Evolutionary conservation across 805 yeast species (phyloP).

Genomic region (Pichia ethanolica): DNA sequence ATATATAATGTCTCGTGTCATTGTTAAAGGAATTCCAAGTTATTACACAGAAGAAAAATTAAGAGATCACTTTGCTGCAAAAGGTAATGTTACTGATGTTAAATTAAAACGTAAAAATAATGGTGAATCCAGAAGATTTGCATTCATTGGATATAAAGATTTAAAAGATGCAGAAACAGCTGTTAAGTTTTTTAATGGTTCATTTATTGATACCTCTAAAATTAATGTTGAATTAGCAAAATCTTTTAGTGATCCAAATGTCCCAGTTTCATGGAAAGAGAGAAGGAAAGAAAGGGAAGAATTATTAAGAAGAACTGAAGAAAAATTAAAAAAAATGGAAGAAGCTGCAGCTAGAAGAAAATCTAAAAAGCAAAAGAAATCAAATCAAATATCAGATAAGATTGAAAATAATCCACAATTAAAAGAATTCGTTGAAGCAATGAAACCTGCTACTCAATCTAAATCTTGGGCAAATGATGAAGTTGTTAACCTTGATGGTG

Average conservation of each 20-base stretch:
- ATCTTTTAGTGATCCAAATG: constrained; percentile 74
- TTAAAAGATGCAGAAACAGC: constrained; percentile 71
- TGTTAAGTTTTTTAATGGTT: constrained; percentile 61
- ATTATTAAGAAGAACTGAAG: constrained; percentile 42
- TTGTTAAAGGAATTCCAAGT: constrained; percentile 82
- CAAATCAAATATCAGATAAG: constrained; percentile 44
- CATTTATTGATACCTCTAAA: constrained; percentile 77
- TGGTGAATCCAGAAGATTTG: constrained; percentile 89
- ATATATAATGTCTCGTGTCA: constrained; percentile 64
- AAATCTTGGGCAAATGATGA: constrained; percentile 72
- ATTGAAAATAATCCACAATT: constrained; percentile 60
- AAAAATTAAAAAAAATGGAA: constrained; percentile 41
- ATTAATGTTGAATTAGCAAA: constrained; percentile 79
- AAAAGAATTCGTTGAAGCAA: constrained; percentile 73
- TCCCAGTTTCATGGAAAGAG: constrained; percentile 59
- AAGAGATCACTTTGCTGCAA: constrained; percentile 48
- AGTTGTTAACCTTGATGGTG: constrained; percentile 38
- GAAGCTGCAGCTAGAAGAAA: constrained; percentile 37
- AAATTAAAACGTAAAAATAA: constrained; percentile 71
- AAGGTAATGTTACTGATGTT: constrained; percentile 60
- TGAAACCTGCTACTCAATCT: constrained; percentile 65
- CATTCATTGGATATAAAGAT: constrained; percentile 82
- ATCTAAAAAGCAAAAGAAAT: constrained; percentile 34
- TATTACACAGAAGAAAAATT: constrained; percentile 70
- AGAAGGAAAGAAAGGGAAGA: constrained; percentile 45